Evolutionary conservation across 139 green algal species (phyloP).

Genomic region (Chlorella sp.): DNA sequence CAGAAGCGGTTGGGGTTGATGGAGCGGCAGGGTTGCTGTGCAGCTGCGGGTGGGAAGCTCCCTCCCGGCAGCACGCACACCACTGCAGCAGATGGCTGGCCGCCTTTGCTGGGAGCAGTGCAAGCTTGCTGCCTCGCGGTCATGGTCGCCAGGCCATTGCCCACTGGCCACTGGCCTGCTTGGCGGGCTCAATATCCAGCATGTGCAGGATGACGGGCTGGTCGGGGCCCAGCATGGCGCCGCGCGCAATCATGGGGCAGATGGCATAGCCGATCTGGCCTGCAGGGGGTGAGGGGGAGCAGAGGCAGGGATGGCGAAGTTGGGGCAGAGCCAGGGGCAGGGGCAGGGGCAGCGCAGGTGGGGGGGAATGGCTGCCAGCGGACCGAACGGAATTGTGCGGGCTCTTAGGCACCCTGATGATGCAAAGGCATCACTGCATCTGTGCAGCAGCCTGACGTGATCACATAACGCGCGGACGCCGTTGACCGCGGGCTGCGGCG

Average conservation of each 20-base stretch:
- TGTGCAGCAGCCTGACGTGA: too few species aligned
- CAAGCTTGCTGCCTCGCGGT: too few species aligned
- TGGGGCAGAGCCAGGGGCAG: too few species aligned
- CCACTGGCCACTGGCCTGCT: conserved; percentile 38
- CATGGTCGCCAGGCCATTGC: too few species aligned
- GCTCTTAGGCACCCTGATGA: too few species aligned
- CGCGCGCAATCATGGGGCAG: conserved; percentile 81
- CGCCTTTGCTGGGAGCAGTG: too few species aligned
- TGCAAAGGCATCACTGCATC: too few species aligned
- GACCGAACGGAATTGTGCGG: background rate
- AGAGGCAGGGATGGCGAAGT: background rate
- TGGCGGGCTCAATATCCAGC: conserved; percentile 91
- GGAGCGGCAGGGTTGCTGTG: background rate
- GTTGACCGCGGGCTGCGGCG: too few species aligned
- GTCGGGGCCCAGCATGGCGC: conserved; percentile 86
- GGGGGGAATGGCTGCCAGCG: background rate
- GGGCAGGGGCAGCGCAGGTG: background rate
- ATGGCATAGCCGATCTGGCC: conserved; percentile 96
- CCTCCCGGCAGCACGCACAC: too few species aligned
- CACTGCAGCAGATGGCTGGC: background rate
- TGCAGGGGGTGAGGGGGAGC: conserved; percentile 29
- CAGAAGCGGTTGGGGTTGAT: background rate
- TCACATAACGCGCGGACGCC: too few species aligned
- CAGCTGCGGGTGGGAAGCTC: too few species aligned
- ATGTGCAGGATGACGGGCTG: conserved; percentile 93